Percentiles rank a stretch among this genome's conserved stretches.
These are phyloP conservation scores for Tricholoma furcatifolium DNA, from an alignment of 768 basidiomycete genomes.

Conservation along the genomic window DNA sequence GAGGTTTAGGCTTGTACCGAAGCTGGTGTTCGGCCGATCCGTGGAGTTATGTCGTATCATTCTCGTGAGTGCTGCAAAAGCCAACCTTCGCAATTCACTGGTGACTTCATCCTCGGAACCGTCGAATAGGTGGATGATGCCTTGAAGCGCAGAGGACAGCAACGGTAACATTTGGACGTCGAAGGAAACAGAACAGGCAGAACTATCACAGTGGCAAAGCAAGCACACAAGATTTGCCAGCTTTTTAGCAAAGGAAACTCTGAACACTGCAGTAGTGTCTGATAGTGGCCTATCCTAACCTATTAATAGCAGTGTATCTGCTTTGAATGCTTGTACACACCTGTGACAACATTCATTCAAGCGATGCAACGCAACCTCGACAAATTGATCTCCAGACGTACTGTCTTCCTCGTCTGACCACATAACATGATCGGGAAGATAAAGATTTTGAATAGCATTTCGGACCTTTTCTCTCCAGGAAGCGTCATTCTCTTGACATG, in stretches of 20 bases:
- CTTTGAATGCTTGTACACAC: slow-evolving; percentile 22
- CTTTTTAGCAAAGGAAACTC: slow-evolving; percentile 32
- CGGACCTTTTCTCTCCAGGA: slow-evolving; percentile 35
- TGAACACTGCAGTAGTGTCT: slow-evolving; percentile 25
- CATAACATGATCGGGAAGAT: slow-evolving; percentile 41
- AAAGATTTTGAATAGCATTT: slow-evolving; percentile 34
- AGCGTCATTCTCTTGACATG: neutral
- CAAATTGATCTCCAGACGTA: slow-evolving; percentile 39
- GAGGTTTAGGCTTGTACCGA: slow-evolving; percentile 34
- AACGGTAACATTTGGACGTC: slow-evolving; percentile 24
- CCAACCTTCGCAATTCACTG: slow-evolving; percentile 41
- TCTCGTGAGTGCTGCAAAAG: slow-evolving; percentile 37
- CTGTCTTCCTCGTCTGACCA: slow-evolving; percentile 60
- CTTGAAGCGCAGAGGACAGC: slow-evolving; percentile 32
- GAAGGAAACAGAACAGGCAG: slow-evolving; percentile 25
- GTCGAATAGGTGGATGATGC: slow-evolving; percentile 41
- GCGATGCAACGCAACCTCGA: slow-evolving; percentile 43
- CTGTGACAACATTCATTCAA: slow-evolving; percentile 42
- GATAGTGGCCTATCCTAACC: slow-evolving; percentile 33
- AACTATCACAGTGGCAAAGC: slow-evolving; percentile 32
- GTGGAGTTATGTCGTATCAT: slow-evolving; percentile 43
- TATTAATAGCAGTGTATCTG: neutral
- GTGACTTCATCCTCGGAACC: slow-evolving; percentile 48
- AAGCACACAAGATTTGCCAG: slow-evolving; percentile 36
- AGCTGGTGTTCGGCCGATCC: slow-evolving; percentile 25